These are phyloP conservation scores for Hypoxylon cercidicola DNA, from an alignment of 495 filamentous ascomycete species.

Conservation along the genomic window DNA sequence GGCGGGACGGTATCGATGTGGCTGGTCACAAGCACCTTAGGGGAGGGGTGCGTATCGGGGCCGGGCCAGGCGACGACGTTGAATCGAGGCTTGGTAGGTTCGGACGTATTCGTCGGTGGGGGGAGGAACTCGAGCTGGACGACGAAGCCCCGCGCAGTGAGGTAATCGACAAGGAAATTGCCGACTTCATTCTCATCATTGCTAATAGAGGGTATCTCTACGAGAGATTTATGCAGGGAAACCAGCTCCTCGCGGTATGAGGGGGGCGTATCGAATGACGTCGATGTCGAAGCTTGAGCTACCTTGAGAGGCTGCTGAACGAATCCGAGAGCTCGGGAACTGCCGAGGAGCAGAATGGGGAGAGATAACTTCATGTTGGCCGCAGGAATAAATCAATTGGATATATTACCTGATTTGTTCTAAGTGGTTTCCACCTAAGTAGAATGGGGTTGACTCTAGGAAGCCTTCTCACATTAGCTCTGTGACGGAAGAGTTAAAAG, in stretches of 20 bases:
- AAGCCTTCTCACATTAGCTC: not conserved
- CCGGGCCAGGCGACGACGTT: slow-evolving; percentile 85
- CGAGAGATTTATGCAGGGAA: slow-evolving; percentile 77
- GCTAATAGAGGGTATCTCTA: slow-evolving; percentile 80
- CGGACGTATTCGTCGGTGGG: slow-evolving; percentile 62
- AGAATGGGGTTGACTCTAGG: not conserved
- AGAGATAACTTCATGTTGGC: slow-evolving; percentile 27
- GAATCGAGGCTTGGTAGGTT: slow-evolving; percentile 52
- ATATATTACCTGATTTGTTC: not conserved
- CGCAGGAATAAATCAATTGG: not conserved
- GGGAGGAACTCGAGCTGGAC: slow-evolving; percentile 74
- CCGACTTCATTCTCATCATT: slow-evolving; percentile 76
- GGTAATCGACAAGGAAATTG: slow-evolving; percentile 72
- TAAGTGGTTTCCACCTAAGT: too few species aligned
- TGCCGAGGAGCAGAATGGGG: slow-evolving; percentile 21
- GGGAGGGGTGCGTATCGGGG: slow-evolving; percentile 53
- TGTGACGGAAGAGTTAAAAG: too few species aligned
- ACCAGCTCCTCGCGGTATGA: slow-evolving; percentile 66
- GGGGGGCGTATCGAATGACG: slow-evolving; percentile 31
- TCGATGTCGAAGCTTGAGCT: slow-evolving; percentile 8
- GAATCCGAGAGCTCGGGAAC: slow-evolving; percentile 24
- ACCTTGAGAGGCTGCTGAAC: slow-evolving; percentile 18
- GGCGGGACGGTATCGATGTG: slow-evolving; percentile 80
- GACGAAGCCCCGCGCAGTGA: slow-evolving; percentile 56
- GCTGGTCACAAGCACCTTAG: slow-evolving; percentile 75